phyloP scores from a whole-genome alignment of 192 early-diverging fungal species.

The Gamsiella multidivaricata region DNA sequence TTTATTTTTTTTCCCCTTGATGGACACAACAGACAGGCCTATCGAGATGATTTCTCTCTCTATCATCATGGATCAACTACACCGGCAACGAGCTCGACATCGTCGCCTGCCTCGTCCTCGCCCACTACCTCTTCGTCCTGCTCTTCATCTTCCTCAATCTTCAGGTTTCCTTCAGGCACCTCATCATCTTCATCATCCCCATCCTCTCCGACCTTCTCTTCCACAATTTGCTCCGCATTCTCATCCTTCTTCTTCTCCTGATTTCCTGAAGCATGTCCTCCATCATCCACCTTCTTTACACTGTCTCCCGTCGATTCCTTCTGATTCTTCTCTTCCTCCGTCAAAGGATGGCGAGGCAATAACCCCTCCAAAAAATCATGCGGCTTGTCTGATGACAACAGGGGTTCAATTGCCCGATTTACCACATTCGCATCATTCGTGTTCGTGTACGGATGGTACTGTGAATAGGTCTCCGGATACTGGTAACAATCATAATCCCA shows the following conservation, averaged over 20 bases:
- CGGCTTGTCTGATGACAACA: slow-evolving; percentile 9
- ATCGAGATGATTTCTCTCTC: no score
- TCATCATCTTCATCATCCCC: slow-evolving; percentile 9
- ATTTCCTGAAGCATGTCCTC: no score
- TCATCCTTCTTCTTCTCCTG: slow-evolving; percentile 6
- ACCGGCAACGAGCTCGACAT: no score
- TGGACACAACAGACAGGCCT: no score
- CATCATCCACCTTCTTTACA: background rate
- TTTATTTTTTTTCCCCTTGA: no score
- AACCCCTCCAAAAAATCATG: slow-evolving; percentile 49
- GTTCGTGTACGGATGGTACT: slow-evolving; percentile 5
- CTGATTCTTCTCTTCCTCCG: background rate
- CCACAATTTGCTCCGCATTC: background rate
- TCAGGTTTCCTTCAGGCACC: background rate
- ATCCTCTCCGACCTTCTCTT: background rate
- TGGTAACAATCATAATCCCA: slow-evolving; percentile 89
- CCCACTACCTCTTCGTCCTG: slow-evolving; percentile 2
- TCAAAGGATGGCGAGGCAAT: background rate
- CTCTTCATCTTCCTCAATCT: background rate
- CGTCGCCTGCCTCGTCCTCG: slow-evolving; percentile 1
- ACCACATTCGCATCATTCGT: background rate
- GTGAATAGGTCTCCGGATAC: slow-evolving; percentile 22
- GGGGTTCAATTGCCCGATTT: slow-evolving; percentile 15
- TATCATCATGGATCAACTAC: no score
- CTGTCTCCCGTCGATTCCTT: slow-evolving; percentile 7